Percentiles rank a stretch among this genome's conserved stretches.
Evolutionary conservation across 192 early-diverging fungal species (phyloP).

Genomic region (Backusella circina): DNA sequence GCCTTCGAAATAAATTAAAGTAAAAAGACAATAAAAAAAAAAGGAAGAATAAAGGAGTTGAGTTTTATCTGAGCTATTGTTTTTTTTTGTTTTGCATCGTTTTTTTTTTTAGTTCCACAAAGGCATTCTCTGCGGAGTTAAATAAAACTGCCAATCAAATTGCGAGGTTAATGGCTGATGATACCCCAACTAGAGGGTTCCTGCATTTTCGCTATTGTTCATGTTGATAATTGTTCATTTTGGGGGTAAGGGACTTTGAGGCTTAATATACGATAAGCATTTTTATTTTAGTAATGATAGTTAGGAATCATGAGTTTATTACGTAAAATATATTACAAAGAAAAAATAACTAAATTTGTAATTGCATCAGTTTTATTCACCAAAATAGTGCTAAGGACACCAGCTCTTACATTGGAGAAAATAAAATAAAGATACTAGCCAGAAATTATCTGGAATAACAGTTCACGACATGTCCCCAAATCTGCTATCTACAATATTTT

Average conservation of each 20-base stretch:
- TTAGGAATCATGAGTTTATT: neutral
- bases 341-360: neutral
- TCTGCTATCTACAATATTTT: neutral
- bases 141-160: neutral
- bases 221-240: neutral
- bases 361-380: neutral
- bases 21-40: neutral
- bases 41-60: neutral
- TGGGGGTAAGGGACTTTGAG: neutral
- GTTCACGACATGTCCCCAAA: neutral
- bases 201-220: neutral
- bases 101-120: neutral
- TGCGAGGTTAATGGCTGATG: neutral
- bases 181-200: neutral
- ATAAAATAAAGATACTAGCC: neutral
- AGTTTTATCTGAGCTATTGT: no score
- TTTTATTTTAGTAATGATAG: neutral
- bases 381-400: neutral
- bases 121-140: neutral
- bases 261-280: neutral
- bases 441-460: neutral
- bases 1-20: neutral
- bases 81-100: neutral
- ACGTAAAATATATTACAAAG: neutral
- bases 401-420: neutral